A percentile compares a stretch with the other conserved stretches of the same genome.
Evolutionary conservation across 2,329 filamentous ascomycete species (phyloP).

Genomic region (Ophiobolus disseminans): DNA sequence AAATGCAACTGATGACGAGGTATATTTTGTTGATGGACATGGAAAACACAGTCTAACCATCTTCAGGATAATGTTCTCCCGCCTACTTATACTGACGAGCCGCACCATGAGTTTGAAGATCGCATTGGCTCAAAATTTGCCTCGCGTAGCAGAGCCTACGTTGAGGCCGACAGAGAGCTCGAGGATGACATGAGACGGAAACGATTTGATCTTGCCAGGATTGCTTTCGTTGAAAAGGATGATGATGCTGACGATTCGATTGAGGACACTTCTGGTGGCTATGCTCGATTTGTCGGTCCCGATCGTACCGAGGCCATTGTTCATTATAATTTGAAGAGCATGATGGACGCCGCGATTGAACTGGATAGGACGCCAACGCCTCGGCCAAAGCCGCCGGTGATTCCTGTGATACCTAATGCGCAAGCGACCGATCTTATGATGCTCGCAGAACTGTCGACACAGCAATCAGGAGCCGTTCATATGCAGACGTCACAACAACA

Average conservation of each 20-base stretch:
- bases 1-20: constrained; percentile 52
- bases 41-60: constrained; percentile 5
- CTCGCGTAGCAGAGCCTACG: constrained; percentile 51
- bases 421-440: constrained; percentile 51
- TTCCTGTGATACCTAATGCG: constrained; percentile 48
- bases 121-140: constrained; percentile 46
- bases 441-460: constrained; percentile 45
- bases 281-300: constrained; percentile 52
- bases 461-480: constrained; percentile 20
- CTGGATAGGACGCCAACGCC: constrained; percentile 43
- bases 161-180: constrained; percentile 49
- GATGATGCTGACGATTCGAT: constrained; percentile 44
- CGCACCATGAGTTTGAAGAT: constrained; percentile 29
- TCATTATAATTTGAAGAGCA: constrained; percentile 45
- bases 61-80: constrained; percentile 42
- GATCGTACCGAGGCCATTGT: constrained; percentile 51
- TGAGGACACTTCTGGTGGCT: constrained; percentile 38
- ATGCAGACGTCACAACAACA: constrained; percentile 8
- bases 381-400: constrained; percentile 16
- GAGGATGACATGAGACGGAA: constrained; percentile 36
- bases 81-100: constrained; percentile 41
- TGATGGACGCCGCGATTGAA: constrained; percentile 43
- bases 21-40: constrained; percentile 18
- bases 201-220: constrained; percentile 30
- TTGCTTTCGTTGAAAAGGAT: constrained; percentile 34